These are phyloP conservation scores for Chaetoscypha palmicola DNA, from an alignment of 2,329 filamentous ascomycete genomes.

Conservation along the genomic window DNA sequence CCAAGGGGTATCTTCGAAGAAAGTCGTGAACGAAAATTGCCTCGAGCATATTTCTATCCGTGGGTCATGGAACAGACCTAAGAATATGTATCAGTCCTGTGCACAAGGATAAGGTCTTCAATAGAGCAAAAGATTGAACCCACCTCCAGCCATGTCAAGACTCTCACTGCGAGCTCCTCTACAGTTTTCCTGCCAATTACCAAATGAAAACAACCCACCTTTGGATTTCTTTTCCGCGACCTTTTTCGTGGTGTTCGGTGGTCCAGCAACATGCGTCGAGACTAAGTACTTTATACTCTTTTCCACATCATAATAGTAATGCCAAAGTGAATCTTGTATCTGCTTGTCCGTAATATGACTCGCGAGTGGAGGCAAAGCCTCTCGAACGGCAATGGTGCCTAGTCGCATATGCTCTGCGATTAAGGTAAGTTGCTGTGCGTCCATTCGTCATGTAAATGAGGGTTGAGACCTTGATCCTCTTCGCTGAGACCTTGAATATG, in stretches of 20 bases:
- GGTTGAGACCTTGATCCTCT: slow-evolving; percentile 30
- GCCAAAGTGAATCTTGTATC: slow-evolving; percentile 86
- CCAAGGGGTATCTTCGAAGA: slow-evolving; percentile 86
- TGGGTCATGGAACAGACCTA: neutral
- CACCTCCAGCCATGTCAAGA: slow-evolving; percentile 19
- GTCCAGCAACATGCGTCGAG: slow-evolving; percentile 40
- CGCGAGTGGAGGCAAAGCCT: slow-evolving; percentile 53
- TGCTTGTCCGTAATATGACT: slow-evolving; percentile 54
- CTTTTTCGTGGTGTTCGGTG: slow-evolving; percentile 30
- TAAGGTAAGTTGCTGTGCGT: slow-evolving; percentile 3
- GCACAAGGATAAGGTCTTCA: neutral
- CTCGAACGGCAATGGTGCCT: slow-evolving; percentile 60
- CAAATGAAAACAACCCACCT: slow-evolving; percentile 28
- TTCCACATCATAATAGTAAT: slow-evolving; percentile 90
- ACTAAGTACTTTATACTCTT: slow-evolving; percentile 78
- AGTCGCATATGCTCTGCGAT: slow-evolving; percentile 51
- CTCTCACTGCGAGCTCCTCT: neutral
- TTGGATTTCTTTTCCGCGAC: slow-evolving; percentile 28
- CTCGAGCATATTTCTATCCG: slow-evolving; percentile 9
- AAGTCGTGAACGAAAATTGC: slow-evolving; percentile 44
- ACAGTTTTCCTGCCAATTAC: neutral
- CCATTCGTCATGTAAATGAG: neutral
- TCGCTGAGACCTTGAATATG: slow-evolving; percentile 26
- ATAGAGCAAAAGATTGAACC: slow-evolving; percentile 18
- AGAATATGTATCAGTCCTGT: neutral